Base-by-base conservation (phyloP, 495 filamentous ascomycete species). In the Penicillium alfredii region DNA sequence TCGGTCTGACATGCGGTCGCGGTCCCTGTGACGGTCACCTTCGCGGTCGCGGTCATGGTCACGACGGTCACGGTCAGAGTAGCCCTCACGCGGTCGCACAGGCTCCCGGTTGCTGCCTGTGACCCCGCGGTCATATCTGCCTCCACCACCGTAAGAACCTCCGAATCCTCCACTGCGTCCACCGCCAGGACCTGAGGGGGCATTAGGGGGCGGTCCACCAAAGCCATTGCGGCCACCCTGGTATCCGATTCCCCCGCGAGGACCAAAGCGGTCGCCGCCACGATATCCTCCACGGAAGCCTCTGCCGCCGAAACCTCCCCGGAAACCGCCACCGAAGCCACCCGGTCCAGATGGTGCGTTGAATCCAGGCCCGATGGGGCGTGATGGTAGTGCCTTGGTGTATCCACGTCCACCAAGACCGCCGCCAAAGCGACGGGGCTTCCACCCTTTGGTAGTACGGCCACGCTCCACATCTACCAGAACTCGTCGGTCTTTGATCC, bases 391-490 rank as follows among this genome's bases (percentile, higher is more conserved):
- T 6, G 82, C 76, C 61, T 93, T 94, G 20, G 90, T 96, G 64
- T 97, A 96, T 25, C 86, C 84, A 47, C 90, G 84, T 20, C 88
- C 88, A 23, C 93, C 92, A 9, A 95, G 73, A 18, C 93, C 93
- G 49, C 92, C 92, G 36, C 90, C 92, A 27, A 90, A 82, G 22
- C 92, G 86, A 34, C 84, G 80, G 36, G 92, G 92, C 55, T 85
- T 86, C 92, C 92, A 98, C 30, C 84, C 88, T 52, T 85, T 85
- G 29, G 94, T 87, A 22, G 92, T 96, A 38, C 92, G 83, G 44
- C 92, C 93, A 55, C 93, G 82, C 61, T 98, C 92, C 32, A 96
- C 90, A 61, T 98, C 92, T 40, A 98, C 88, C 54, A 93, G 76
- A 44, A 96, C 85, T 35, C 83, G 80, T 47, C 92, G 80, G 49